Percentiles rank a stretch among this genome's conserved stretches.
Evolutionary conservation across 1,284 basidiomycete species (phyloP).

Genomic region (Inonotus hispidus): DNA sequence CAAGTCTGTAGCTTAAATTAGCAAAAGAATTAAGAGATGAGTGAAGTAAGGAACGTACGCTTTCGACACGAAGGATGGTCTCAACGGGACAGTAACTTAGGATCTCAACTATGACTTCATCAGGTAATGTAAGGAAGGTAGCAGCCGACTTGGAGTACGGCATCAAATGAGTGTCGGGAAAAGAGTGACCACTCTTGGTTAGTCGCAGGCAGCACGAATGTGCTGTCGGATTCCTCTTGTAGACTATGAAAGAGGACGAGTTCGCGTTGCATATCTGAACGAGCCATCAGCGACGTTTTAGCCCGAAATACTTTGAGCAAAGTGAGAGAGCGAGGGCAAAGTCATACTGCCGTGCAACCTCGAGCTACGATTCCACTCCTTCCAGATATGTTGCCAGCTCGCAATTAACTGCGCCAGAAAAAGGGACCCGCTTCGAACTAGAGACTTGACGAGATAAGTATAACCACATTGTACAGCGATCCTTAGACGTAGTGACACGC

Average conservation of each 20-base stretch:
- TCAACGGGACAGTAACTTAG: not conserved
- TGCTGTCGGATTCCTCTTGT: not conserved
- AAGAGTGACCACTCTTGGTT: not conserved
- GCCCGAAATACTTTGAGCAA: no score
- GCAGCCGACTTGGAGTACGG: not conserved
- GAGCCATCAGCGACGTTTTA: no score
- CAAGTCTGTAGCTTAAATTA: not conserved
- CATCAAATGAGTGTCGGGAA: not conserved
- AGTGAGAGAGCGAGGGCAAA: no score
- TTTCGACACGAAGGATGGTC: not conserved
- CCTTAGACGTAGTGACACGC: no score
- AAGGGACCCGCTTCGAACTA: no score
- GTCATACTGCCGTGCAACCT: no score
- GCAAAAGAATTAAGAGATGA: not conserved
- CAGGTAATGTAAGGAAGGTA: not conserved
- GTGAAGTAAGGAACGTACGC: not conserved
- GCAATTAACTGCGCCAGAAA: no score
- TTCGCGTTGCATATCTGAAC: no score
- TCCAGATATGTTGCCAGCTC: no score
- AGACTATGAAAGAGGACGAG: not conserved
- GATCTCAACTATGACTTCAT: conserved; percentile 4
- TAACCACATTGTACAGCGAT: no score
- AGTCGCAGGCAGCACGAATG: not conserved
- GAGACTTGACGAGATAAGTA: no score
- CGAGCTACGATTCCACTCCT: no score